Base-by-base conservation (phyloP, 805 yeast genomes). In the Cyberlindnera samutprakarnensis region DNA sequence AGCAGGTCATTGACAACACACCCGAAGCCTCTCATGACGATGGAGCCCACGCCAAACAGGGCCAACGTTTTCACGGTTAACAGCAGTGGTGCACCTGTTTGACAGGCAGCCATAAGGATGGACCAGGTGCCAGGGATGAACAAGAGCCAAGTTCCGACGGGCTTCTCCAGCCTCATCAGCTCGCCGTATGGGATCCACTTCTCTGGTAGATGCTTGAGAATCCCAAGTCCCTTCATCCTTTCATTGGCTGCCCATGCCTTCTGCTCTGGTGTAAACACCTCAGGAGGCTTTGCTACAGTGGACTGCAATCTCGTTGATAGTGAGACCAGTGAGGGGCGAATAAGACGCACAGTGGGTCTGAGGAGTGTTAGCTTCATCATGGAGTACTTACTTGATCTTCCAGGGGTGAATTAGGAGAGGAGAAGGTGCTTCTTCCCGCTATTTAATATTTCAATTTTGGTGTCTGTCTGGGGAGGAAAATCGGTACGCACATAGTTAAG, bases 21-120 rank as follows among this genome's bases (percentile, higher is more conserved):
- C 0, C 98, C 99, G 2, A 96, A 96, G 18, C 97, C 96, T 56
- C 99, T 72, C 95, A 94, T 92, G 13, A 90, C 67, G 24, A 88
- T 49, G 1, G 96, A 72, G 11, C 99, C 99, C 4, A 80, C 64
- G 5, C 90, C 77, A 53, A 87, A 92, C 11, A 87, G 60, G 0
- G 73, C 68, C 21, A 85, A 53, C 49, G 78, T 84, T 49, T 68
- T 70, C 0, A 68, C 37, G 0, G 90, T 78, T 2, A 75, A 68
- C 0, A 71, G 38, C 2, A 86, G 33, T 0, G 95, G 78, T 0
- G 96, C 95, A 2, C 75, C 59, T 2, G 77, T 57, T 43, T 75
- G 64, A 42, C 69, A 80, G 0, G 94, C 90, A 1, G 96, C 96
- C 78, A 88, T 80, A 0, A 90, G 67, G 33, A 92, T 80, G 9